A percentile compares a stretch with the other conserved stretches of the same genome.
Evolutionary conservation across 345 rosid genomes (phyloP).

Genomic region (Raphanus sativus): DNA sequence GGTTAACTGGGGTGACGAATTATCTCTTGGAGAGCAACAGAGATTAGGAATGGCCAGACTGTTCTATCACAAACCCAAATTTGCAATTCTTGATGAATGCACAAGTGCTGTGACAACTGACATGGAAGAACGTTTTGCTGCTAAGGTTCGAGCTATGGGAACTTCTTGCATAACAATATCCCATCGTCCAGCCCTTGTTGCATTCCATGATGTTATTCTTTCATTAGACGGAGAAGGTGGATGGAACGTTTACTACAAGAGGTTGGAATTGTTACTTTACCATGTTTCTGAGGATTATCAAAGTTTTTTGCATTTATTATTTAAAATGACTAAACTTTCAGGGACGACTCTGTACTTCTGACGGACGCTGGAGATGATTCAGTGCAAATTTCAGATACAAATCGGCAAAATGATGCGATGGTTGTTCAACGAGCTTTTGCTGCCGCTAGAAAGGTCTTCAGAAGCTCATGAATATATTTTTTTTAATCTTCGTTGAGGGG

Average conservation of each 20-base stretch:
- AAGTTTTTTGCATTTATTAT: conserved; percentile 10
- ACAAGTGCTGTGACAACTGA: conserved; percentile 99
- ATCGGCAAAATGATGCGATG: conserved; percentile 83
- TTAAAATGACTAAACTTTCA: conserved; percentile 40
- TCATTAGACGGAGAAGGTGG: conserved; percentile 99
- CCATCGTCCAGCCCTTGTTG: conserved; percentile 97
- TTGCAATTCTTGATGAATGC: conserved; percentile 99
- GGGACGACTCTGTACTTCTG: conserved; percentile 60
- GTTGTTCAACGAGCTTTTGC: conserved; percentile 89
- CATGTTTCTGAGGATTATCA: conserved; percentile 12
- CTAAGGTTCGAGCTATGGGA: conserved; percentile 98
- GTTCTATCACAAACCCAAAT: conserved; percentile 95
- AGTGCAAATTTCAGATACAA: conserved; percentile 50
- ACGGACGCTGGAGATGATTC: conserved; percentile 48
- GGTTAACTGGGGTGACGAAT: conserved; percentile 96
- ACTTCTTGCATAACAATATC: conserved; percentile 99
- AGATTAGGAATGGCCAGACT: conserved; percentile 98
- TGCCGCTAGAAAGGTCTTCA: conserved; percentile 57
- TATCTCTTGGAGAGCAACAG: conserved; percentile 98
- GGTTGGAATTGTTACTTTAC: conserved; percentile 48
- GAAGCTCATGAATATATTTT: not conserved
- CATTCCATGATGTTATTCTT: conserved; percentile 92
- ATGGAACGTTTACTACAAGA: conserved; percentile 78
- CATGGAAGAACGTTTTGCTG: conserved; percentile 98
- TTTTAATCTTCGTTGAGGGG: conserved; percentile 2